These are phyloP conservation scores for Paecilomyces sp. DNA, from an alignment of 2,329 filamentous ascomycete species.

Conservation along the genomic window DNA sequence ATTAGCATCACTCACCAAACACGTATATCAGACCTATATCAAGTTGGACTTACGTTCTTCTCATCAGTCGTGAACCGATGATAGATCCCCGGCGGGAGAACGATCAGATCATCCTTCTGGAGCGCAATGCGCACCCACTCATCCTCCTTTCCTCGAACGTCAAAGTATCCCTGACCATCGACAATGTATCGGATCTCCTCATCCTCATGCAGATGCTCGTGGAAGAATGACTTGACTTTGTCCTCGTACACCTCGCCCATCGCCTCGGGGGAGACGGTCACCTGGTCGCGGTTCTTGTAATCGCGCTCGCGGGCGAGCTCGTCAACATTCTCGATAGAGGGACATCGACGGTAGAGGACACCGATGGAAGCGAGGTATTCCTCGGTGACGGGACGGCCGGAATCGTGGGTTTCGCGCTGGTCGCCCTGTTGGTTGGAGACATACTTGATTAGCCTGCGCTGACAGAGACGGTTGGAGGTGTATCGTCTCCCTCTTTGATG, in stretches of 20 bases:
- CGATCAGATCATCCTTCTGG: conserved; percentile 83
- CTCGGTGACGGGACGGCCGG: conserved; percentile 59
- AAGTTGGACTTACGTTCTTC: conserved; percentile 62
- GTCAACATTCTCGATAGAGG: conserved; percentile 61
- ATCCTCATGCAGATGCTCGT: conserved; percentile 95
- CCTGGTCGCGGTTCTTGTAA: conserved; percentile 93
- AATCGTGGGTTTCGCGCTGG: conserved; percentile 86
- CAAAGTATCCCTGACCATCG: conserved; percentile 84
- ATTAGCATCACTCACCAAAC: not conserved
- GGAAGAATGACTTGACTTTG: conserved; percentile 89
- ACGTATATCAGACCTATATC: no score
- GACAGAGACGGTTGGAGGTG: not conserved
- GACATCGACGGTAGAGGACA: conserved; percentile 68
- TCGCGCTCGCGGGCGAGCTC: conserved; percentile 63
- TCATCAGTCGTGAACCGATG: conserved; percentile 95
- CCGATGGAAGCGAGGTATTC: conserved; percentile 66
- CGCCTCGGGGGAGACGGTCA: conserved; percentile 75
- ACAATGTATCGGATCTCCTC: conserved; percentile 96
- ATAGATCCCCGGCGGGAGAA: conserved; percentile 91
- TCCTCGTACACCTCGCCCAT: conserved; percentile 86
- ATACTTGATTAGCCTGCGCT: conserved; percentile 5
- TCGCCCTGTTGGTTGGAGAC: conserved; percentile 62
- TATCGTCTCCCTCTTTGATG: not conserved
- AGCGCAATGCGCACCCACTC: conserved; percentile 83
- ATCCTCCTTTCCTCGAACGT: conserved; percentile 75